Conservation (phyloP, 768 basidiomycete species). For the Rhodotorula diobovata region DNA sequence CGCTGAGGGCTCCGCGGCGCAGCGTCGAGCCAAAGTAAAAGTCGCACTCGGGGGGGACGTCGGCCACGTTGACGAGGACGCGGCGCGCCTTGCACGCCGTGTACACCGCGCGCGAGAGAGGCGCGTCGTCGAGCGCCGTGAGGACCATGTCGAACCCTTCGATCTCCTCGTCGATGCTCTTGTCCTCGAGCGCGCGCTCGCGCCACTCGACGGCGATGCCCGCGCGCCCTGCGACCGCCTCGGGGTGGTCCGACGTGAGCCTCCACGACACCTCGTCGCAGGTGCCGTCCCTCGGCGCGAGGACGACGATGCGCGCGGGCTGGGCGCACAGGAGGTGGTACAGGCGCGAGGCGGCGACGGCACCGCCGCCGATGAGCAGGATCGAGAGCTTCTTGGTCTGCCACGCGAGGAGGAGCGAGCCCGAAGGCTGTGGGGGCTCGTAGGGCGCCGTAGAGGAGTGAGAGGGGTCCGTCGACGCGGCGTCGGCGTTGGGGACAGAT, state of each 20-base stretch:
- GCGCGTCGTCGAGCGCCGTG: slow-evolving; percentile 55
- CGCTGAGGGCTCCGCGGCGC: slow-evolving; percentile 80
- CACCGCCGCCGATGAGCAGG: slow-evolving; percentile 89
- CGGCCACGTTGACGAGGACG: slow-evolving; percentile 92
- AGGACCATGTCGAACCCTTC: slow-evolving; percentile 60
- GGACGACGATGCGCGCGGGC: slow-evolving; percentile 58
- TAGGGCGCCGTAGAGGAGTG: background rate
- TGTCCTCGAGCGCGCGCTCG: slow-evolving; percentile 56
- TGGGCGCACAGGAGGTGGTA: slow-evolving; percentile 76
- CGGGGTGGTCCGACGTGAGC: slow-evolving; percentile 38
- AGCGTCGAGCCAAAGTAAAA: slow-evolving; percentile 97
- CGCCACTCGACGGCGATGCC: slow-evolving; percentile 53
- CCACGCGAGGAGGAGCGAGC: slow-evolving; percentile 75
- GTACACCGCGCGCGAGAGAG: slow-evolving; percentile 70
- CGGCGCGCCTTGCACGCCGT: slow-evolving; percentile 60
- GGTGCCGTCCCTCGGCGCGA: slow-evolving; percentile 66
- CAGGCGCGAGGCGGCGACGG: slow-evolving; percentile 81
- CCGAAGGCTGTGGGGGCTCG: slow-evolving; percentile 5
- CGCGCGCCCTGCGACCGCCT: background rate
- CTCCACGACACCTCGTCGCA: slow-evolving; percentile 55
- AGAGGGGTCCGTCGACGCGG: background rate
- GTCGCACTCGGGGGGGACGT: slow-evolving; percentile 91
- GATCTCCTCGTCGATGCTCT: slow-evolving; percentile 56
- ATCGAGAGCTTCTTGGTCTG: slow-evolving; percentile 78
- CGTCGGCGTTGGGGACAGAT: background rate